A percentile compares a stretch with the other conserved stretches of the same genome.
These are phyloP conservation scores for Arachis stenosperma DNA, from an alignment of 306 rosid species.

Conservation along the genomic window DNA sequence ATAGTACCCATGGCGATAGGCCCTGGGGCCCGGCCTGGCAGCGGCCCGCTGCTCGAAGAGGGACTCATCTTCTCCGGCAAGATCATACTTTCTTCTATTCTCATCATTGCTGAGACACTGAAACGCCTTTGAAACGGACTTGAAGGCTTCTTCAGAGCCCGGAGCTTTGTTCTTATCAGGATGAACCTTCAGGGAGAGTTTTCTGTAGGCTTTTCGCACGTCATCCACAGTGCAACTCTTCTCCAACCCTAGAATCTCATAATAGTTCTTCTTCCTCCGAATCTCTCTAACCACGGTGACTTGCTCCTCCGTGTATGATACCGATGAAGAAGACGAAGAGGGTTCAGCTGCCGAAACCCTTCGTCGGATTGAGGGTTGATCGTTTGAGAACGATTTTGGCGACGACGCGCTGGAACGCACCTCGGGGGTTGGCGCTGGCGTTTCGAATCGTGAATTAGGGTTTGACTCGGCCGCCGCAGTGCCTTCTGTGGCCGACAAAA, in stretches of 20 bases:
- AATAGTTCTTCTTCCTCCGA: constrained; percentile 82
- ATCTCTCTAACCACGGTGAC: constrained; percentile 64
- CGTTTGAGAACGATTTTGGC: constrained; percentile 34
- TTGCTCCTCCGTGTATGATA: constrained; percentile 67
- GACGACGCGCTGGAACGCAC: constrained; percentile 25
- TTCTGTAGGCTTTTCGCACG: constrained; percentile 78
- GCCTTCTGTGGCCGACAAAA: constrained; percentile 37
- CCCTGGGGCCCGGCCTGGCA: constrained; percentile 47
- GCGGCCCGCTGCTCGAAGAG: constrained; percentile 66
- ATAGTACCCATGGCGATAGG: constrained; percentile 63
- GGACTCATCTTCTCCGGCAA: constrained; percentile 72
- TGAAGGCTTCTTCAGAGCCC: constrained; percentile 90
- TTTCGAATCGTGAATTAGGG: not conserved
- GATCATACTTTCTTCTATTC: constrained; percentile 67
- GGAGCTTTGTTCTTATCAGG: constrained; percentile 96
- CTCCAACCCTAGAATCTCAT: constrained; percentile 86
- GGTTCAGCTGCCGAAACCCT: constrained; percentile 43
- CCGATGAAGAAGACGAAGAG: constrained; percentile 43
- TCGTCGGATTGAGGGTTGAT: constrained; percentile 67
- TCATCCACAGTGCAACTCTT: constrained; percentile 84
- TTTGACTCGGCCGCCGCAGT: not conserved
- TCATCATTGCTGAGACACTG: constrained; percentile 86
- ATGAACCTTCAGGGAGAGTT: constrained; percentile 90
- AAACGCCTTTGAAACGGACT: constrained; percentile 87
- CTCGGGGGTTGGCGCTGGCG: not conserved